phyloP scores from a whole-genome alignment of 345 rosid species.

The Diplotaxis tenuifolia region DNA sequence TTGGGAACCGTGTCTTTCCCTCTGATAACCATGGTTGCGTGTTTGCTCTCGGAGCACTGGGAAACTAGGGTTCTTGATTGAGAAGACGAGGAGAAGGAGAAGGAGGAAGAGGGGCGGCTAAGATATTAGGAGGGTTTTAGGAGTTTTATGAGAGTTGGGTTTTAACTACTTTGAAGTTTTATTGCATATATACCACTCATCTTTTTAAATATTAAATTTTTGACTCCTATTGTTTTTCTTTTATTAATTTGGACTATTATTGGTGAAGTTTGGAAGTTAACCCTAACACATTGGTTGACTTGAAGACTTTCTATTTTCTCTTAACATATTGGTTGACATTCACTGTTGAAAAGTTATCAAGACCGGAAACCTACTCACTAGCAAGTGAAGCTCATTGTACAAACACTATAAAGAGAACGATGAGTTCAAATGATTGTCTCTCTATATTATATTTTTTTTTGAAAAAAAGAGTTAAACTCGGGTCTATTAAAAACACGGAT shows the following conservation, averaged over 20 bases:
- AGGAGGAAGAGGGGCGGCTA: background rate
- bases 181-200: background rate
- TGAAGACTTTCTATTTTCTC: too few relatives aligned
- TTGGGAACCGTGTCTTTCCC: conserved; percentile 24
- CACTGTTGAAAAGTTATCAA: too few relatives aligned
- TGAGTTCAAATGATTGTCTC: too few relatives aligned
- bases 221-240: background rate
- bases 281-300: too few relatives aligned
- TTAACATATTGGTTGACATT: too few relatives aligned
- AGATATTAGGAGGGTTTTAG: background rate
- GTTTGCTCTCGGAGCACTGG: background rate
- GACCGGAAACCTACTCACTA: too few relatives aligned
- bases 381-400: too few relatives aligned
- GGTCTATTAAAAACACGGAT: too few relatives aligned
- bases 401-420: too few relatives aligned
- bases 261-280: too few relatives aligned
- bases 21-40: conserved; percentile 15
- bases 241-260: background rate
- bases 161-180: background rate
- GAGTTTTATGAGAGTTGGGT: background rate
- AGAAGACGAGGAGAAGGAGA: background rate
- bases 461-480: too few relatives aligned
- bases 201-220: background rate
- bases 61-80: background rate
- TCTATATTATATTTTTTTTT: too few relatives aligned